Evolutionary conservation across 768 basidiomycete genomes (phyloP).

Genomic region (Phanerochaete sordida): DNA sequence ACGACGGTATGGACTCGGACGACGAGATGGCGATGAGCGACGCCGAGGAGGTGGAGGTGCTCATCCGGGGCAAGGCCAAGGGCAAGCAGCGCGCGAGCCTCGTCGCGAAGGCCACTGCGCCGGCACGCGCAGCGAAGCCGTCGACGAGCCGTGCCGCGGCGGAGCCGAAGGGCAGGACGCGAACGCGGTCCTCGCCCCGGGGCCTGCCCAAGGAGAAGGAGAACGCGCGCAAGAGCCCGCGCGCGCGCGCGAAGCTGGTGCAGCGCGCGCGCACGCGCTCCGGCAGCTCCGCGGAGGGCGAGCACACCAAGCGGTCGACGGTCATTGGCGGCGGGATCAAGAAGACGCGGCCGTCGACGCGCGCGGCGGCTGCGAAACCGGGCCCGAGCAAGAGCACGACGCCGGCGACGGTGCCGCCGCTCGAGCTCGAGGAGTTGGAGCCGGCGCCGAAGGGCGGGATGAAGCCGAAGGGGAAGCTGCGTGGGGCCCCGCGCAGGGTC

Average conservation of each 20-base stretch:
- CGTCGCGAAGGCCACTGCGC: background rate
- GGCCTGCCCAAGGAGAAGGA: conserved; percentile 2
- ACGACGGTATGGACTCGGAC: conserved; percentile 29
- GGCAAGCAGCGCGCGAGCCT: background rate
- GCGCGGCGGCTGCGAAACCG: background rate
- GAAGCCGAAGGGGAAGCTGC: conserved; percentile 19
- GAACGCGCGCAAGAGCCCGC: background rate
- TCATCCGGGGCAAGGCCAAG: conserved; percentile 11
- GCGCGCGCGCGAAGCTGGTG: background rate
- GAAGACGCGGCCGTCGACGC: background rate
- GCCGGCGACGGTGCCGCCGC: background rate
- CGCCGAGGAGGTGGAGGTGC: conserved; percentile 8
- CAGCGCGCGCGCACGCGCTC: background rate
- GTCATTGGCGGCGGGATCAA: conserved; percentile 1
- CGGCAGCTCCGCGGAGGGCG: conserved; percentile 12
- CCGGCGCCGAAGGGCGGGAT: conserved; percentile 21
- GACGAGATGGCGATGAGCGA: conserved; percentile 11
- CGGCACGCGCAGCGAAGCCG: background rate
- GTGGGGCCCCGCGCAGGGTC: conserved; percentile 59
- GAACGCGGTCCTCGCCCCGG: background rate
- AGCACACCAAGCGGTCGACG: background rate
- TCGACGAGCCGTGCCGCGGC: background rate
- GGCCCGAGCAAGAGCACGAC: background rate
- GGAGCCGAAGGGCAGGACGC: background rate
- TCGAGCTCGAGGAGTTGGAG: conserved; percentile 8